These are phyloP conservation scores for Anthracocystis walkeri DNA, from an alignment of 1,284 basidiomycete genomes.

Conservation along the genomic window DNA sequence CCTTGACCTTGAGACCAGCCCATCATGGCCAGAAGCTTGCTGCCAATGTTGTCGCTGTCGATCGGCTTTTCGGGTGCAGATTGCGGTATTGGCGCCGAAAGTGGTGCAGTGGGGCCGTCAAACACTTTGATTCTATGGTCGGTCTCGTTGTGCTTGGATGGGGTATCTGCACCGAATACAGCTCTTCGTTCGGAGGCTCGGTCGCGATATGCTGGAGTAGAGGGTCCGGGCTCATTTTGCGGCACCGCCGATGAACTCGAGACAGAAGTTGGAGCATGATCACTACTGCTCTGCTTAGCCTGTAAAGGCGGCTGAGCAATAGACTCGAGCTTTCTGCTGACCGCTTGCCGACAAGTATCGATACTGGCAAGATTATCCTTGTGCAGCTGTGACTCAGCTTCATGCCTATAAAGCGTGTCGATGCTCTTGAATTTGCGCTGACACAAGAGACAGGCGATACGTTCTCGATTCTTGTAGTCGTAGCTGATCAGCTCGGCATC, in stretches of 20 bases:
- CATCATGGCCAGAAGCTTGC: conserved; percentile 49
- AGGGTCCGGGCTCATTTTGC: neutral
- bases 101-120: conserved; percentile 18
- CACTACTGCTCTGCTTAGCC: neutral
- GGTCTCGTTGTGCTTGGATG: neutral
- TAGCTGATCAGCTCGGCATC: conserved; percentile 17
- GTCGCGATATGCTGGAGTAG: conserved; percentile 30
- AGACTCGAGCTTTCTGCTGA: conserved; percentile 25
- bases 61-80: conserved; percentile 47
- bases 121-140: conserved; percentile 12
- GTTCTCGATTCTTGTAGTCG: conserved; percentile 41
- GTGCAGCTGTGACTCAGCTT: conserved; percentile 41
- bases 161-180: conserved; percentile 43
- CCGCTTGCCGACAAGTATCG: conserved; percentile 31
- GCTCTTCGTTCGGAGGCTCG: conserved; percentile 52
- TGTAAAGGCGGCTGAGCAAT: neutral
- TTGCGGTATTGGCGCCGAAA: neutral
- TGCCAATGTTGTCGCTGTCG: conserved; percentile 42
- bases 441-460: conserved; percentile 49
- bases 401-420: conserved; percentile 41
- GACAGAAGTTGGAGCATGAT: neutral
- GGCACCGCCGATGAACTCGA: neutral
- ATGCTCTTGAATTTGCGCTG: conserved; percentile 49
- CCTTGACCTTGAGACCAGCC: conserved; percentile 50
- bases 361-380: conserved; percentile 32